Evolutionary conservation across 345 rosid genomes (phyloP).

Genomic region (Hibiscus tridactylites): DNA sequence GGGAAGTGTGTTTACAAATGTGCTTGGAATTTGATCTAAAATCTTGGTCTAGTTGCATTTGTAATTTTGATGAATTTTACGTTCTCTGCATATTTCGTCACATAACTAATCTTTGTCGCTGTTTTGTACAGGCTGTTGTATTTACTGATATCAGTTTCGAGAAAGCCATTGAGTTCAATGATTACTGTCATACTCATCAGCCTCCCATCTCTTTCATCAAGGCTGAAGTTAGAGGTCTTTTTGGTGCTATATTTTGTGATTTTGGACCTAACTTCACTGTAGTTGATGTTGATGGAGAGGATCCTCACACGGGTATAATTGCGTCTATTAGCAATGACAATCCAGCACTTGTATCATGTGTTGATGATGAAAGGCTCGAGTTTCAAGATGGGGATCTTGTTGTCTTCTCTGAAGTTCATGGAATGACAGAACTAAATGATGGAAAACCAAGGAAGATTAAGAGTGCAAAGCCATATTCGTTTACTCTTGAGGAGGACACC

Average conservation of each 20-base stretch:
- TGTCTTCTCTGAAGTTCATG: conserved; percentile 91
- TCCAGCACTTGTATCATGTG: conserved; percentile 79
- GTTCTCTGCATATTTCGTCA: background rate
- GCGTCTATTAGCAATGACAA: conserved; percentile 90
- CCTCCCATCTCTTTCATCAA: conserved; percentile 89
- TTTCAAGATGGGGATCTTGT: conserved; percentile 96
- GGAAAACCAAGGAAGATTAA: conserved; percentile 89
- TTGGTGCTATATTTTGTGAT: conserved; percentile 93
- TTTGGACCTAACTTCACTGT: conserved; percentile 92
- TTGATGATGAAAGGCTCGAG: conserved; percentile 95
- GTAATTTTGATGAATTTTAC: background rate
- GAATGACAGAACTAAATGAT: conserved; percentile 92
- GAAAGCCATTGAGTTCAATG: conserved; percentile 71
- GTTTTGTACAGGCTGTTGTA: conserved; percentile 66
- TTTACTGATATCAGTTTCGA: conserved; percentile 72
- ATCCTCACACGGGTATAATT: conserved; percentile 89
- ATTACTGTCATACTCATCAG: conserved; percentile 74
- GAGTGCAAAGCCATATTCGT: conserved; percentile 79
- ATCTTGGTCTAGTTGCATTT: background rate
- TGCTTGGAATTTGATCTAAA: background rate
- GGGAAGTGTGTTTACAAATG: background rate
- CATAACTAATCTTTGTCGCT: background rate
- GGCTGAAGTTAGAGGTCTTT: conserved; percentile 94
- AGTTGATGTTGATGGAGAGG: conserved; percentile 91
- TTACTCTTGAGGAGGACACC: conserved; percentile 86